These are phyloP conservation scores for Coprinopsis cinerea DNA, from an alignment of 768 basidiomycete species.

Conservation along the genomic window DNA sequence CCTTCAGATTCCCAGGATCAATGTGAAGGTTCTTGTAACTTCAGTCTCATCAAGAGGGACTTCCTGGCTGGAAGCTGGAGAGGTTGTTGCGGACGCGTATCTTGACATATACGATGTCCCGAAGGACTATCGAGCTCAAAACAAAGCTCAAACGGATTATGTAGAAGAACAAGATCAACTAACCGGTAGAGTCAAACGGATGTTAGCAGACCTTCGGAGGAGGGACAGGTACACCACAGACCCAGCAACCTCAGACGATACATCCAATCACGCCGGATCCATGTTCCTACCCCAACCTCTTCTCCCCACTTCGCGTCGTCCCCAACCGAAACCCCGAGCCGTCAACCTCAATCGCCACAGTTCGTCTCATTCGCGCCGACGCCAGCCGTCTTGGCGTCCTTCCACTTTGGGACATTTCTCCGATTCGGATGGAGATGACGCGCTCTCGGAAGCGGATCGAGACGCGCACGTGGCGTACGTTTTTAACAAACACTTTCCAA, in stretches of 20 bases:
- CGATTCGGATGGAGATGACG: slow-evolving; percentile 64
- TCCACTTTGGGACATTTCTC: slow-evolving; percentile 32
- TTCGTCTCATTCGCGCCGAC: neutral
- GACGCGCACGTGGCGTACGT: slow-evolving; percentile 70
- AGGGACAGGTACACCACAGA: slow-evolving; percentile 2
- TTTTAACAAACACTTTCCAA: neutral
- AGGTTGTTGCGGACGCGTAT: slow-evolving; percentile 44
- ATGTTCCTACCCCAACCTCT: neutral
- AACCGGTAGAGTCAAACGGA: slow-evolving; percentile 55
- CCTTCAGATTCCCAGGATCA: slow-evolving; percentile 47
- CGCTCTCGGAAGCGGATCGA: slow-evolving; percentile 58
- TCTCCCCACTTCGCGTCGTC: neutral
- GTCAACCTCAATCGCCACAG: too few relatives aligned
- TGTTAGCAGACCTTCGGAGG: slow-evolving; percentile 40
- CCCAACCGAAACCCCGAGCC: too few relatives aligned
- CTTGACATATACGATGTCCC: slow-evolving; percentile 70
- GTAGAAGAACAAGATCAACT: slow-evolving; percentile 62
- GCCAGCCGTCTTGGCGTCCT: slow-evolving; percentile 15
- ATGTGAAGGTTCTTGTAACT: slow-evolving; percentile 45
- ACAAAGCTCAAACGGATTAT: slow-evolving; percentile 56
- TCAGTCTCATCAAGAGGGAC: slow-evolving; percentile 31
- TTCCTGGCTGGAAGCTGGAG: slow-evolving; percentile 66
- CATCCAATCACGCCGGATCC: neutral
- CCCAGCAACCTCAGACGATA: neutral
- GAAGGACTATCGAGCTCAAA: slow-evolving; percentile 44